Percentiles rank a stretch among this genome's conserved stretches.
phyloP scores from a whole-genome alignment of 768 basidiomycete species.

The Artomyces pyxidatus region DNA sequence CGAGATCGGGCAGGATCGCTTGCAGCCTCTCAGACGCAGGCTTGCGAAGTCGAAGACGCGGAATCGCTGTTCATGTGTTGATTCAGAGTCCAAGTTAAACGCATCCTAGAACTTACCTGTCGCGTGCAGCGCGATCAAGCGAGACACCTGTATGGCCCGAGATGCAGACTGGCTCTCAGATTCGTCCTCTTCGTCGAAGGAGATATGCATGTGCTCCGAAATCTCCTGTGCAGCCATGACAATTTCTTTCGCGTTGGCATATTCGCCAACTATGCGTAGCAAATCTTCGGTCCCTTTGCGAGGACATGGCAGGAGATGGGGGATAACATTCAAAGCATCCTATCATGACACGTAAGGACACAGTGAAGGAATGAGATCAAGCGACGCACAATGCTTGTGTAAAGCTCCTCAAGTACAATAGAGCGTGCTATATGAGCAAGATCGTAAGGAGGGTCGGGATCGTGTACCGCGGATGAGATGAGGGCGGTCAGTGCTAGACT shows the following conservation, averaged over 20 bases:
- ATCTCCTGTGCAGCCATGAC: slow-evolving; percentile 34
- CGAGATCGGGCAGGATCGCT: slow-evolving; percentile 6
- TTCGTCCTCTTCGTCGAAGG: slow-evolving; percentile 14
- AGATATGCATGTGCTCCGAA: slow-evolving; percentile 24
- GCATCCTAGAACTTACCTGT: slow-evolving; percentile 18
- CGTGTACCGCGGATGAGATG: slow-evolving; percentile 13
- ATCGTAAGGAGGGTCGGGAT: slow-evolving; percentile 6
- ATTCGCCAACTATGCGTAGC: slow-evolving; percentile 23
- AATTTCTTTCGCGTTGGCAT: slow-evolving; percentile 33
- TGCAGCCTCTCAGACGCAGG: slow-evolving; percentile 6
- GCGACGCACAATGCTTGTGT: slow-evolving; percentile 14
- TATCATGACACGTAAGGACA: slow-evolving; percentile 11
- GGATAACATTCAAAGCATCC: slow-evolving; percentile 34
- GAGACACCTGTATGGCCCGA: slow-evolving; percentile 15
- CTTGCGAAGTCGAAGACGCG: slow-evolving; percentile 16
- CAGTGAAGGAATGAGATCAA: background rate
- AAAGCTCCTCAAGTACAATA: slow-evolving; percentile 7
- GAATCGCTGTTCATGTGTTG: slow-evolving; percentile 15
- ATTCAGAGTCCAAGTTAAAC: background rate
- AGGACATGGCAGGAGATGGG: slow-evolving; percentile 26
- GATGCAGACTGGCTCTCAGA: background rate
- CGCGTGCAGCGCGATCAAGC: slow-evolving; percentile 18
- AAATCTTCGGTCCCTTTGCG: slow-evolving; percentile 25
- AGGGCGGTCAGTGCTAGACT: slow-evolving; percentile 13
- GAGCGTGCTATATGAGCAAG: slow-evolving; percentile 11